Evolutionary conservation across 1,284 basidiomycete genomes (phyloP).

Genomic region (Irpex sp.): DNA sequence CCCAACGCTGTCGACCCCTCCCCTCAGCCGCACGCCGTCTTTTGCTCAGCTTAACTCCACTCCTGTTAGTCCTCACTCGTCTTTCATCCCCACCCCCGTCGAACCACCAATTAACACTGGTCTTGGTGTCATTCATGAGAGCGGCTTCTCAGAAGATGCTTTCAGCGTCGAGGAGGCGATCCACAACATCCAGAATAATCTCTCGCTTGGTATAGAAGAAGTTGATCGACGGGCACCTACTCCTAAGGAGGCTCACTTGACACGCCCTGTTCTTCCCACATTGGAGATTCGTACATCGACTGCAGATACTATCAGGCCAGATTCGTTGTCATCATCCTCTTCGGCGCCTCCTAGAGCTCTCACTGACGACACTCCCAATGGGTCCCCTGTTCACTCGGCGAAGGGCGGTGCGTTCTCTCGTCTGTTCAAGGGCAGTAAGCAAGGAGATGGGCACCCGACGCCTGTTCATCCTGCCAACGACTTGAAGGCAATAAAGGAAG

Average conservation of each 20-base stretch:
- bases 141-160: slow-evolving; percentile 17
- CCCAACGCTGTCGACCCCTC: slow-evolving; percentile 25
- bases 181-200: not conserved
- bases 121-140: slow-evolving; percentile 25
- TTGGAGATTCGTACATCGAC: slow-evolving; percentile 11
- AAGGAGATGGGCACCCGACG: not conserved
- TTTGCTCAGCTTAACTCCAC: slow-evolving; percentile 29
- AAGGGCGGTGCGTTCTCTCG: not conserved
- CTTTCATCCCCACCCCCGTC: slow-evolving; percentile 17
- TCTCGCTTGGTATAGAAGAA: not conserved
- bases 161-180: not conserved
- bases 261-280: slow-evolving; percentile 3
- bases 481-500: slow-evolving; percentile 34
- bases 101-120: slow-evolving; percentile 16
- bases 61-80: slow-evolving; percentile 30
- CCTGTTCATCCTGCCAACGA: not conserved
- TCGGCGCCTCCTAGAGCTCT: not conserved
- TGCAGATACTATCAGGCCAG: not conserved
- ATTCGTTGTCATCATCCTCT: not conserved
- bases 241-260: slow-evolving; percentile 2
- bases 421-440: not conserved
- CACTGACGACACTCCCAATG: not conserved
- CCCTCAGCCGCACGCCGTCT: slow-evolving; percentile 29
- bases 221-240: not conserved
- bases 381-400: not conserved